Evolutionary conservation across 2,329 filamentous ascomycete genomes (phyloP).

Genomic region (Talaromyces marneffei): DNA sequence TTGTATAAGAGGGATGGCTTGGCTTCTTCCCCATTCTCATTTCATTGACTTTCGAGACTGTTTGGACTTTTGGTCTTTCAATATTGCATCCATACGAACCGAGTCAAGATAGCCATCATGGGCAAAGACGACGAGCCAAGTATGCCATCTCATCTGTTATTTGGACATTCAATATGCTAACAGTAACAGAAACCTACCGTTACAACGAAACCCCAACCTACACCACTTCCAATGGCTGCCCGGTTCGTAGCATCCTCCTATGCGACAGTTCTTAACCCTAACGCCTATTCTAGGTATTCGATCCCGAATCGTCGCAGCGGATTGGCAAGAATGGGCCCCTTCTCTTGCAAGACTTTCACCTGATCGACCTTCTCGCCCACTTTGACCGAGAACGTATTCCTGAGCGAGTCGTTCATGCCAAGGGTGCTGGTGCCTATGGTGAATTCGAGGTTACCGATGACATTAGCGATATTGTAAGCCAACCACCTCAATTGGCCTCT

Average conservation of each 20-base stretch:
- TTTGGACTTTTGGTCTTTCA: neutral
- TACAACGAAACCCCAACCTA: slow-evolving; percentile 56
- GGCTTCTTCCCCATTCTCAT: neutral
- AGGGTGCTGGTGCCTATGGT: slow-evolving; percentile 39
- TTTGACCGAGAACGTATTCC: slow-evolving; percentile 39
- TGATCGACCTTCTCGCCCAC: slow-evolving; percentile 55
- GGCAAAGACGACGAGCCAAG: slow-evolving; percentile 33
- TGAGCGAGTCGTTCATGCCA: slow-evolving; percentile 40
- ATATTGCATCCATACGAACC: neutral
- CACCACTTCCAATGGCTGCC: slow-evolving; percentile 56
- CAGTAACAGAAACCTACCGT: slow-evolving; percentile 36
- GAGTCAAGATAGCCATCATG: slow-evolving; percentile 23
- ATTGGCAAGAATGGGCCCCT: slow-evolving; percentile 54
- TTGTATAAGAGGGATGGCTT: neutral
- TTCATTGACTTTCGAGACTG: neutral
- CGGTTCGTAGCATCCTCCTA: slow-evolving; percentile 25
- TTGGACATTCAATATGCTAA: neutral
- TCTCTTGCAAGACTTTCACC: slow-evolving; percentile 59
- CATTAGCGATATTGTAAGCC: slow-evolving; percentile 42
- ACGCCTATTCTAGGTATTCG: slow-evolving; percentile 42
- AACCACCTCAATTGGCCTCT: too few species aligned
- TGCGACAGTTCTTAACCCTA: neutral
- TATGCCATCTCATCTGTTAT: slow-evolving; percentile 7
- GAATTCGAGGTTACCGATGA: slow-evolving; percentile 45
- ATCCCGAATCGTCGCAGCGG: slow-evolving; percentile 50